A percentile compares a stretch with the other conserved stretches of the same genome.
These are phyloP conservation scores for Prinsepia uniflora DNA, from an alignment of 306 rosid species.

Conservation along the genomic window DNA sequence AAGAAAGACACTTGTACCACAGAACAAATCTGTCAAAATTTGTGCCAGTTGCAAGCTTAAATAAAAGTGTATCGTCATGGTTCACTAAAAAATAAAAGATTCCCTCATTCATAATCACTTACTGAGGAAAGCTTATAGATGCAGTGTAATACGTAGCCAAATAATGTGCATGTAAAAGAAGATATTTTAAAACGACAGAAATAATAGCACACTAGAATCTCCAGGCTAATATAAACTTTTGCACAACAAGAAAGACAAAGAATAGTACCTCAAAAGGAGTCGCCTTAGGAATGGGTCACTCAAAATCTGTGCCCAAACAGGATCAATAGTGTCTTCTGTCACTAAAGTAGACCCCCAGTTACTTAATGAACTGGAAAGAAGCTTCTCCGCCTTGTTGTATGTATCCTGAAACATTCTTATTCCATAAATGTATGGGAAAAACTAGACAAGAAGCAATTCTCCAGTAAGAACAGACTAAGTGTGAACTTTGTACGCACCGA, in stretches of 20 bases:
- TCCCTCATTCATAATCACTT: no score
- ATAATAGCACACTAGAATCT: background rate
- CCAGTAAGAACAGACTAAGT: slow-evolving; percentile 17
- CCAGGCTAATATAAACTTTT: background rate
- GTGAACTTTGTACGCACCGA: slow-evolving; percentile 41
- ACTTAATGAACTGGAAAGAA: slow-evolving; percentile 56
- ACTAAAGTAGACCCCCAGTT: slow-evolving; percentile 70
- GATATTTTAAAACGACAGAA: background rate
- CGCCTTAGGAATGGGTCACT: slow-evolving; percentile 87
- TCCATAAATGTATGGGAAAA: slow-evolving; percentile 4
- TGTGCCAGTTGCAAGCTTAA: background rate
- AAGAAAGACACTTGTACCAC: background rate
- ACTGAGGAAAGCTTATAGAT: no score
- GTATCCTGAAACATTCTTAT: slow-evolving; percentile 50
- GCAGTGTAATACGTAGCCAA: background rate
- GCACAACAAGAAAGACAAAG: background rate
- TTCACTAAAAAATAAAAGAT: no score
- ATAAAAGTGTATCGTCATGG: background rate
- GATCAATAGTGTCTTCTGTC: slow-evolving; percentile 57
- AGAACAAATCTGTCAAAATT: background rate
- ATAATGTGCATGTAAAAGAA: background rate
- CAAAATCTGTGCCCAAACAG: slow-evolving; percentile 80
- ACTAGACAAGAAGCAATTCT: background rate
- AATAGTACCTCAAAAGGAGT: slow-evolving; percentile 72
- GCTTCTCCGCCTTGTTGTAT: slow-evolving; percentile 62